phyloP scores from a whole-genome alignment of 2,329 filamentous ascomycete species.

The Xylariaceae sp. region DNA sequence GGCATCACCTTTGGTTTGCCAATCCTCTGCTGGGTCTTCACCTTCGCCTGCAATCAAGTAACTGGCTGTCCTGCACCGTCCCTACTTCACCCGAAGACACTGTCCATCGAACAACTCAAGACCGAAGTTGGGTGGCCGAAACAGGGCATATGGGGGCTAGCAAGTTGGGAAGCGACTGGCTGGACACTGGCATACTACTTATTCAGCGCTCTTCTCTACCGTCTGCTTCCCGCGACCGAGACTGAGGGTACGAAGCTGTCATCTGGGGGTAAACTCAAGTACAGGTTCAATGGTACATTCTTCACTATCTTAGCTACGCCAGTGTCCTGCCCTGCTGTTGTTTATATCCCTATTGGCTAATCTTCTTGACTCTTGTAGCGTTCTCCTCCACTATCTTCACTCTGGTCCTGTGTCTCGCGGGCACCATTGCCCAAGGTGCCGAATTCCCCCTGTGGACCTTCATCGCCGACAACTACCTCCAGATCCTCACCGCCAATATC shows the following conservation, averaged over 20 bases:
- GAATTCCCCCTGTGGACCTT: conserved; percentile 88
- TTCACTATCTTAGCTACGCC: neutral
- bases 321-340: neutral
- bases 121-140: conserved; percentile 74
- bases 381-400: conserved; percentile 72
- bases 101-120: conserved; percentile 71
- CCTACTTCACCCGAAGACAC: conserved; percentile 65
- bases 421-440: conserved; percentile 72
- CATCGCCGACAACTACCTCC: conserved; percentile 85
- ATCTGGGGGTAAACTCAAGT: conserved; percentile 68
- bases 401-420: conserved; percentile 63
- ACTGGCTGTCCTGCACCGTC: conserved; percentile 84
- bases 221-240: conserved; percentile 70
- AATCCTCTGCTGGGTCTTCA: conserved; percentile 70
- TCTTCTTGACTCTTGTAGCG: conserved; percentile 43
- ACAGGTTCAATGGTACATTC: conserved; percentile 69
- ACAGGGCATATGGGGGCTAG: conserved; percentile 61
- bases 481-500: conserved; percentile 79
- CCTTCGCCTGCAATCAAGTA: conserved; percentile 88
- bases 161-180: conserved; percentile 63
- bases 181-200: conserved; percentile 75
- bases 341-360: neutral
- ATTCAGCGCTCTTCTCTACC: conserved; percentile 69
- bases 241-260: conserved; percentile 66
- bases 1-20: conserved; percentile 78